phyloP scores from a whole-genome alignment of 2,329 filamentous ascomycete species.

The Myriosclerotinia scirpicola region DNA sequence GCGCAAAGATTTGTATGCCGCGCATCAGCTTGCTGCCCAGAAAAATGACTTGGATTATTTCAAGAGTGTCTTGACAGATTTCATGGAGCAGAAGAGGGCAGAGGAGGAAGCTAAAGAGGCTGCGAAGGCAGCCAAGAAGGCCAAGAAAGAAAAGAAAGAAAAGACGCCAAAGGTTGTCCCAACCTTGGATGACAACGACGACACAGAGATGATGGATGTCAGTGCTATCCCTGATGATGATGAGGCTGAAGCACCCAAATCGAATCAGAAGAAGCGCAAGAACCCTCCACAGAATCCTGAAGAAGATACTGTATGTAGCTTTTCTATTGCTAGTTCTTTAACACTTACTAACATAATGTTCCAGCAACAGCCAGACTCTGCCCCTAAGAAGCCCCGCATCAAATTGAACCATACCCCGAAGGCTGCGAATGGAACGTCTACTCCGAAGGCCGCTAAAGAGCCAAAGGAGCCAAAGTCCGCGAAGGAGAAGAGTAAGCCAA shows the following conservation, averaged over 20 bases:
- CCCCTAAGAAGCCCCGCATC: conserved; percentile 65
- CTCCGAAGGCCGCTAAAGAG: conserved; percentile 32
- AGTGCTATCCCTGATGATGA: conserved; percentile 54
- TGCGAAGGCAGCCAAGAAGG: conserved; percentile 50
- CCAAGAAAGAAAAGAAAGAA: conserved; percentile 43
- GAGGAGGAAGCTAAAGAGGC: conserved; percentile 49
- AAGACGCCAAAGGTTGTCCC: conserved; percentile 46
- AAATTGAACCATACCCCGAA: conserved; percentile 68
- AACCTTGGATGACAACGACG: conserved; percentile 55
- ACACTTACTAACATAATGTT: conserved; percentile 4
- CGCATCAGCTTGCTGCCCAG: conserved; percentile 78
- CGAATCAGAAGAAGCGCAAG: conserved; percentile 78
- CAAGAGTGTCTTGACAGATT: conserved; percentile 74
- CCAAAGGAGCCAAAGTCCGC: conserved; percentile 44
- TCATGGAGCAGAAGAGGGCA: conserved; percentile 63
- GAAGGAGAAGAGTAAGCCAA: conserved; percentile 43
- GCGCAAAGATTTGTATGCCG: conserved; percentile 74
- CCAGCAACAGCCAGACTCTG: conserved; percentile 48
- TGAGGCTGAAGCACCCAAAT: conserved; percentile 49
- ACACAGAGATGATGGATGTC: conserved; percentile 60
- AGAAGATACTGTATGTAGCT: conserved; percentile 60
- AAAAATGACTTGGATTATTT: conserved; percentile 76
- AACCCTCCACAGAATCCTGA: conserved; percentile 58
- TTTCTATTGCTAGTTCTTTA: neutral
- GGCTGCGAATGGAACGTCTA: conserved; percentile 53